Percentiles rank a stretch among this genome's conserved stretches.
Evolutionary conservation across 2,329 filamentous ascomycete species (phyloP).

Genomic region (Ampelomyces quisqualis): DNA sequence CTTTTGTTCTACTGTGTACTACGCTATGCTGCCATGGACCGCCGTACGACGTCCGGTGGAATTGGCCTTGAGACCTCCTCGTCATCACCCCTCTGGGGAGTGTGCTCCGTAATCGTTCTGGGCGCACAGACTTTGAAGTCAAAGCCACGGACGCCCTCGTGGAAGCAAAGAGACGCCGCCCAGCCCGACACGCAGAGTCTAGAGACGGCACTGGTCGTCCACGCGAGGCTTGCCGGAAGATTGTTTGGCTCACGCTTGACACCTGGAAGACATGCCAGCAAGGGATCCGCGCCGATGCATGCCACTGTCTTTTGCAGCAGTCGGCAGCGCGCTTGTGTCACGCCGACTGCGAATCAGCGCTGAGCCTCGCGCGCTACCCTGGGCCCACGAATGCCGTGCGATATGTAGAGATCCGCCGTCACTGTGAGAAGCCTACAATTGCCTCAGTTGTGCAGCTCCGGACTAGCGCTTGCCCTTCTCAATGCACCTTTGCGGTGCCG

Average conservation of each 20-base stretch:
- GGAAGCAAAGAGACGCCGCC: constrained; percentile 7
- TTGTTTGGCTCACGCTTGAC: constrained; percentile 22
- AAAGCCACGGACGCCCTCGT: constrained; percentile 3
- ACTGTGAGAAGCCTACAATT: constrained; percentile 33
- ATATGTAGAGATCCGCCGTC: constrained; percentile 35
- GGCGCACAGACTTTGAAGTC: too few relatives aligned
- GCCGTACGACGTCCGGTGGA: constrained; percentile 11
- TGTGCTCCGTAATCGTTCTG: background rate
- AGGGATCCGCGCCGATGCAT: constrained; percentile 37
- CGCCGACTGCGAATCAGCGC: constrained; percentile 28
- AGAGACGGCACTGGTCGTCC: constrained; percentile 5
- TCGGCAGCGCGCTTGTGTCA: constrained; percentile 27
- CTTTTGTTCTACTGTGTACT: constrained; percentile 16
- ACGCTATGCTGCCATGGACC: constrained; percentile 13
- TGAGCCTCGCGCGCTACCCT: constrained; percentile 18
- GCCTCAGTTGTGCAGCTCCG: constrained; percentile 21
- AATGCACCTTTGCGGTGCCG: constrained; percentile 22
- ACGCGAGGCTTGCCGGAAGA: constrained; percentile 18
- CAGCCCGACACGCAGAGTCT: constrained; percentile 5
- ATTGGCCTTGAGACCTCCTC: constrained; percentile 4
- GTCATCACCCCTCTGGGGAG: background rate
- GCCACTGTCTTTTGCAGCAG: constrained; percentile 33
- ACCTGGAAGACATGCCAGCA: constrained; percentile 25
- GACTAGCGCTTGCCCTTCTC: constrained; percentile 18
- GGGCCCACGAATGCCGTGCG: constrained; percentile 31